Conservation (phyloP, 495 filamentous ascomycete species). For the Penicillium lagena region DNA sequence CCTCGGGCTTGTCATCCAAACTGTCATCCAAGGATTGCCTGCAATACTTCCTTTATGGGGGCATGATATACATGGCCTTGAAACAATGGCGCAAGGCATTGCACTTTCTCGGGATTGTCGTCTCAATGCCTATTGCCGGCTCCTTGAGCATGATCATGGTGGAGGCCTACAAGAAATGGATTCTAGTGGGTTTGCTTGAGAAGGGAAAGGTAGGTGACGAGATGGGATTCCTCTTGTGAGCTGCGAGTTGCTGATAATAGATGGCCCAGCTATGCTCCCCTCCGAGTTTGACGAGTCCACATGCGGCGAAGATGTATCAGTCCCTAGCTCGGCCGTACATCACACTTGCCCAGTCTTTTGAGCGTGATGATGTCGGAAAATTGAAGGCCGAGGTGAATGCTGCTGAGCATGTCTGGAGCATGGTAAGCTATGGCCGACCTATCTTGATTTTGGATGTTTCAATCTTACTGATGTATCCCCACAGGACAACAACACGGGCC, state of each 20-base stretch:
- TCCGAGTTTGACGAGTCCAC: constrained; percentile 38
- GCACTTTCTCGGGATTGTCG: constrained; percentile 61
- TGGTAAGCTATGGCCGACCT: constrained; percentile 37
- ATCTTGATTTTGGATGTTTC: neutral
- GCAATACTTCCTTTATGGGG: constrained; percentile 73
- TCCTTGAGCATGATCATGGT: constrained; percentile 69
- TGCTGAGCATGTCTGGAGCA: constrained; percentile 50
- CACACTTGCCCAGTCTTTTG: constrained; percentile 61
- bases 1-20: constrained; percentile 50
- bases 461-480: neutral
- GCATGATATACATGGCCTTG: constrained; percentile 68
- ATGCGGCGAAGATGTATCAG: constrained; percentile 51
- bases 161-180: constrained; percentile 91
- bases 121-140: constrained; percentile 55
- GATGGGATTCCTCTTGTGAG: constrained; percentile 2
- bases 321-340: constrained; percentile 64
- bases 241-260: constrained; percentile 10
- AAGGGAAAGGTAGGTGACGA: constrained; percentile 56
- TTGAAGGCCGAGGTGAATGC: constrained; percentile 53
- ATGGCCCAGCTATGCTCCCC: constrained; percentile 22
- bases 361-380: constrained; percentile 45
- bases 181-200: constrained; percentile 68
- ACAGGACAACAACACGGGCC: constrained; percentile 53
- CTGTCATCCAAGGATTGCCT: constrained; percentile 55
- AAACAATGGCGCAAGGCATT: constrained; percentile 67